These are phyloP conservation scores for Porcisia deanei DNA, from an alignment of 208 protist species.

Conservation along the genomic window DNA sequence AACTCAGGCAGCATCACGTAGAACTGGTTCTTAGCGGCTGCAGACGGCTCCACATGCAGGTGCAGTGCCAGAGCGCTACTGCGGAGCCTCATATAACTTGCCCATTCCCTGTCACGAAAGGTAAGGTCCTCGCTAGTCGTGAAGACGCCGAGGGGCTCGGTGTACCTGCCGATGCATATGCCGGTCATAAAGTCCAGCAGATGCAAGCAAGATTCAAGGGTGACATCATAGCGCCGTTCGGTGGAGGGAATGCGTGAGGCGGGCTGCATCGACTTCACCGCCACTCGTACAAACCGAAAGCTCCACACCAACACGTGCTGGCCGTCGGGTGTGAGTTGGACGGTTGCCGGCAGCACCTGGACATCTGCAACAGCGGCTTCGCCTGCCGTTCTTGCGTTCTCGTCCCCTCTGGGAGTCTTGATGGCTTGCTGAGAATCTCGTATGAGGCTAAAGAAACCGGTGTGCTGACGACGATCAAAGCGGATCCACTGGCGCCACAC, in stretches of 20 bases:
- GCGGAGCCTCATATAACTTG: conserved; percentile 17
- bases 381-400: neutral
- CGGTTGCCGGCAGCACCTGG: conserved; percentile 37
- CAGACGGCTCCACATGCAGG: conserved; percentile 11
- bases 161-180: conserved; percentile 25
- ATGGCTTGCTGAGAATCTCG: conserved; percentile 37
- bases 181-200: conserved; percentile 53
- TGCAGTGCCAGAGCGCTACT: conserved; percentile 20
- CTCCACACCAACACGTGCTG: conserved; percentile 55
- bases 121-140: conserved; percentile 10
- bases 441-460: conserved; percentile 62
- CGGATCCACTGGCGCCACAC: conserved; percentile 50
- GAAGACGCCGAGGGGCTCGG: conserved; percentile 3
- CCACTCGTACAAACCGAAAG: conserved; percentile 15
- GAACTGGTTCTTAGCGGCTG: conserved; percentile 5
- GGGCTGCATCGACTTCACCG: neutral
- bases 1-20: conserved; percentile 37
- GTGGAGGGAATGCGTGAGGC: conserved; percentile 29
- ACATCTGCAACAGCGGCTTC: conserved; percentile 4
- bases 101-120: conserved; percentile 9
- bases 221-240: conserved; percentile 9
- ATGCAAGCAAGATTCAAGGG: conserved; percentile 36
- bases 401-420: neutral
- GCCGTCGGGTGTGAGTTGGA: conserved; percentile 44
- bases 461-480: conserved; percentile 59